Evolutionary conservation across 1,139 yeast species (phyloP).

Genomic region (Yamadazyma sp.): DNA sequence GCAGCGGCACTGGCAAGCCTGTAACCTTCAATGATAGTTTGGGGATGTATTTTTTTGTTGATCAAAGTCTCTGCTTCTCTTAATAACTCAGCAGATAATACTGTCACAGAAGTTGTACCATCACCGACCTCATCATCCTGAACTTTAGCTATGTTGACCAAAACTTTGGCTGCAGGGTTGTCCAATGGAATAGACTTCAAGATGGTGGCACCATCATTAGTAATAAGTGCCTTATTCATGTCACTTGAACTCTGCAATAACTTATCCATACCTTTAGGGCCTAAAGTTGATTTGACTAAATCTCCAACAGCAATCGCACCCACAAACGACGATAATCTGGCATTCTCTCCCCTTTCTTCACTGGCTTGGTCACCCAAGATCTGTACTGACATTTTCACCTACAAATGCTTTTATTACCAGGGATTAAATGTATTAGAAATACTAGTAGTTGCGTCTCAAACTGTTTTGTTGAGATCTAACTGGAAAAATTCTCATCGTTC

Average conservation of each 20-base stretch:
- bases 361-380: conserved; percentile 97
- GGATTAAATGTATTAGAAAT: not conserved
- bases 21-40: conserved; percentile 94
- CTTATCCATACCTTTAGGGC: conserved; percentile 99
- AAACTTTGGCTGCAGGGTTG: conserved; percentile 97
- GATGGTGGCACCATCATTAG: conserved; percentile 98
- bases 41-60: conserved; percentile 94
- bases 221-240: conserved; percentile 69
- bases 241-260: conserved; percentile 84
- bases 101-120: conserved; percentile 98
- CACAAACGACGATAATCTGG: conserved; percentile 93
- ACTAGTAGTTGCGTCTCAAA: not conserved
- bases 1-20: conserved; percentile 88
- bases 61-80: conserved; percentile 94
- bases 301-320: conserved; percentile 99
- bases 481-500: conserved; percentile 4
- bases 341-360: conserved; percentile 97
- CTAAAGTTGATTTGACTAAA: conserved; percentile 90
- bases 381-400: conserved; percentile 63
- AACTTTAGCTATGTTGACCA: conserved; percentile 92
- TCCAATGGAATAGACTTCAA: conserved; percentile 92
- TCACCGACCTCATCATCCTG: conserved; percentile 99
- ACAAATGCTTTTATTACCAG: not conserved
- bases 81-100: conserved; percentile 83
- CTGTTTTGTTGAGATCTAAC: conserved; percentile 1